phyloP scores from a whole-genome alignment of 2,329 filamentous ascomycete species.

The Trichoderma arundinaceum region DNA sequence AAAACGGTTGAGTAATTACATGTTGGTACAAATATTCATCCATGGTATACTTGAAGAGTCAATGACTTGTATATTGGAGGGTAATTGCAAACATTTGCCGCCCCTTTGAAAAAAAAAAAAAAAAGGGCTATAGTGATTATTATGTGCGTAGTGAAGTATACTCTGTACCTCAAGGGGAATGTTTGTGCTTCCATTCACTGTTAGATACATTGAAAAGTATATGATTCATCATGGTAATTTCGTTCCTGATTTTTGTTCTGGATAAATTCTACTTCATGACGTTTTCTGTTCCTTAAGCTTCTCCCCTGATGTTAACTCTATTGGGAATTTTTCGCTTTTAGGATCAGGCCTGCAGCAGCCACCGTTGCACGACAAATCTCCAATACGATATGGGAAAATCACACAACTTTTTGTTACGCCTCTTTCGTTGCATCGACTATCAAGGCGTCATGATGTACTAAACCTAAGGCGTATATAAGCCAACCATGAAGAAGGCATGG shows the following conservation, averaged over 20 bases:
- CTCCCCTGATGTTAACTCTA: not conserved
- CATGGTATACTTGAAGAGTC: too few relatives aligned
- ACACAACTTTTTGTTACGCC: not conserved
- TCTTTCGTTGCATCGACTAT: not conserved
- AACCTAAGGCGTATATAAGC: not conserved
- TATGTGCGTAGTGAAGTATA: too few relatives aligned
- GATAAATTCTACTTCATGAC: not conserved
- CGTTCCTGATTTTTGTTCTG: not conserved
- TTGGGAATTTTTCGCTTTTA: not conserved
- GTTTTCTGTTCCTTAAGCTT: not conserved
- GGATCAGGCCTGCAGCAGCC: constrained; percentile 5
- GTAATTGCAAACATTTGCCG: too few relatives aligned
- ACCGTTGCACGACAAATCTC: constrained; percentile 18
- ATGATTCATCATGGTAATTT: too few relatives aligned
- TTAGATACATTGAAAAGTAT: too few relatives aligned
- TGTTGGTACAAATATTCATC: not conserved
- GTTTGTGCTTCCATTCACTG: too few relatives aligned
- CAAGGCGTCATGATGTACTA: not conserved
- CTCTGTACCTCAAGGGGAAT: too few relatives aligned
- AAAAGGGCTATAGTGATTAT: too few relatives aligned
- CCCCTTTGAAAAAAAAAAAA: not conserved
- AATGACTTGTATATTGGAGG: too few relatives aligned
- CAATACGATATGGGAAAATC: constrained; percentile 17
- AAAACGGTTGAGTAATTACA: not conserved
- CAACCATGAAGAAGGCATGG: not conserved